Evolutionary conservation across 495 filamentous ascomycete genomes (phyloP).

Genomic region (Xylona heveae): DNA sequence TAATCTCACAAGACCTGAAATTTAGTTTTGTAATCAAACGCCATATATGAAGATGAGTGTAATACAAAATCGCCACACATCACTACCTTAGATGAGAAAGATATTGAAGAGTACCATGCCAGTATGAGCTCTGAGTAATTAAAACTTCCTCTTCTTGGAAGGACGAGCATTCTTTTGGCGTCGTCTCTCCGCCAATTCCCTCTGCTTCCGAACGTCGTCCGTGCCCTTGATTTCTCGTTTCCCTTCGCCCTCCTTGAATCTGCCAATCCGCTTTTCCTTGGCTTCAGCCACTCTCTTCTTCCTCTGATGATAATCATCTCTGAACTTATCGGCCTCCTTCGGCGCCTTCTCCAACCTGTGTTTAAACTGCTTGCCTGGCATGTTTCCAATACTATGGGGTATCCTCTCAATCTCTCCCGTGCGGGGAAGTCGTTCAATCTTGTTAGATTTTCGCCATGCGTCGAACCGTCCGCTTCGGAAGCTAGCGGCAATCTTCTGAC

Average conservation of each 20-base stretch:
- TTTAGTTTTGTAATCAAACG: too few species aligned
- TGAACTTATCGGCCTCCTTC: slow-evolving; percentile 74
- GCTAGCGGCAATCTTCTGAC: slow-evolving; percentile 82
- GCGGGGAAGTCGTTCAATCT: slow-evolving; percentile 51
- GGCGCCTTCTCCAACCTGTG: slow-evolving; percentile 73
- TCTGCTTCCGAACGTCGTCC: slow-evolving; percentile 67
- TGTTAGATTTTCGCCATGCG: slow-evolving; percentile 68
- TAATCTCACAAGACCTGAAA: too few species aligned
- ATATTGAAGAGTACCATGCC: too few species aligned
- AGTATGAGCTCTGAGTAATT: too few species aligned
- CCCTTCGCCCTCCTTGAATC: slow-evolving; percentile 41
- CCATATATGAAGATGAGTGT: too few species aligned
- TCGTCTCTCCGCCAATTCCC: slow-evolving; percentile 50
- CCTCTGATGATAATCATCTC: slow-evolving; percentile 72
- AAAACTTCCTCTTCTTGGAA: slow-evolving; percentile 33
- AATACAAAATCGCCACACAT: too few species aligned
- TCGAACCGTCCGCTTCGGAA: slow-evolving; percentile 92
- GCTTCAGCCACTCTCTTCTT: slow-evolving; percentile 82
- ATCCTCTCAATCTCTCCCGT: slow-evolving; percentile 59
- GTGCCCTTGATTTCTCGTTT: slow-evolving; percentile 61
- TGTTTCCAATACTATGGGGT: slow-evolving; percentile 7
- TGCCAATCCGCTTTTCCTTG: slow-evolving; percentile 58
- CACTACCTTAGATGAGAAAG: too few species aligned
- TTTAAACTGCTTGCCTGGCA: slow-evolving; percentile 33
- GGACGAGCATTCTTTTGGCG: slow-evolving; percentile 82